Evolutionary conservation across 257 asterid genomes (phyloP).

Genomic region (Mitragyna speciosa): DNA sequence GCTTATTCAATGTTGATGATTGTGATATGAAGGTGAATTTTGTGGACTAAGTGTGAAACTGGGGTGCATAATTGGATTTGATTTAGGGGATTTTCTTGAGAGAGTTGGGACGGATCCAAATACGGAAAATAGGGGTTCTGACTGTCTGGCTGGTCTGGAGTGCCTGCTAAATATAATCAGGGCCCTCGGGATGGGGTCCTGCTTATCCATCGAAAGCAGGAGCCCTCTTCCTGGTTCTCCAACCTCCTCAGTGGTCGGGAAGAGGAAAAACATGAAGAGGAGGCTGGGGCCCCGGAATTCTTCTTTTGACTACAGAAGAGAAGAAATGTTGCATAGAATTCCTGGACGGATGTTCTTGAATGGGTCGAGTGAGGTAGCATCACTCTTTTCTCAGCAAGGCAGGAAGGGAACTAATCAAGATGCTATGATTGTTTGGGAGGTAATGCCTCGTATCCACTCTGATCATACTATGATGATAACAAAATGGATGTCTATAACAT

Average conservation of each 20-base stretch:
- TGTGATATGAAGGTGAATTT: constrained; percentile 24
- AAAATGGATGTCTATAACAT: background rate
- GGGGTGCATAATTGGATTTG: constrained; percentile 17
- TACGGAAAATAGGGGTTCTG: constrained; percentile 54
- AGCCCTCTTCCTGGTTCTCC: constrained; percentile 78
- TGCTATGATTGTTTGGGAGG: constrained; percentile 99
- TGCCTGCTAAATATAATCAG: constrained; percentile 76
- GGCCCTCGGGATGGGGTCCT: constrained; percentile 99
- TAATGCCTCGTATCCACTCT: constrained; percentile 30
- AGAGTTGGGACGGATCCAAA: constrained; percentile 60
- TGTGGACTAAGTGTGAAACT: constrained; percentile 21
- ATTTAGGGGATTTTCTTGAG: constrained; percentile 19
- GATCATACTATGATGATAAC: background rate
- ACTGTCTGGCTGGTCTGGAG: constrained; percentile 84
- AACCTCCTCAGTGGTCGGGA: constrained; percentile 29
- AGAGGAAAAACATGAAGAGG: constrained; percentile 47
- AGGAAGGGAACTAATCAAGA: constrained; percentile 94
- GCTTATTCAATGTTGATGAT: background rate
- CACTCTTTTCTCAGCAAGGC: constrained; percentile 83
- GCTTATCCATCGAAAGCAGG: constrained; percentile 85
- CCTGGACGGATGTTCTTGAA: constrained; percentile 82
- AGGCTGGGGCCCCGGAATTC: constrained; percentile 59
- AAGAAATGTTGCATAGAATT: constrained; percentile 64
- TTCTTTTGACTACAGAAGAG: constrained; percentile 58
- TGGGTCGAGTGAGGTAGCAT: constrained; percentile 77